phyloP scores from a whole-genome alignment of 2,329 filamentous ascomycete genomes.

The Rosellinia necatrix region DNA sequence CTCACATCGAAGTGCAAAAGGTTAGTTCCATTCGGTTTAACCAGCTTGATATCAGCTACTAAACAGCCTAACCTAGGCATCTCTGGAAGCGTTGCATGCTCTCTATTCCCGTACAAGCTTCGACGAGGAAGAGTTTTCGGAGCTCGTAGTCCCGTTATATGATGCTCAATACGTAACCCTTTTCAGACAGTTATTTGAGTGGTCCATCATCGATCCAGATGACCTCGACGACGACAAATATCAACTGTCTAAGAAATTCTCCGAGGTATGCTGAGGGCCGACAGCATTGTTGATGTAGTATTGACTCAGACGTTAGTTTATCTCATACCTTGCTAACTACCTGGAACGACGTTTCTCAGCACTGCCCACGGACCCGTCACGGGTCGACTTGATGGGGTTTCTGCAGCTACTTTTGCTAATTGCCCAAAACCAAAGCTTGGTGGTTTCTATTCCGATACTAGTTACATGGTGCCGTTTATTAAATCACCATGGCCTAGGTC shows the following conservation, averaged over 20 bases:
- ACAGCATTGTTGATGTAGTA: not conserved
- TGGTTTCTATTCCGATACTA: conserved; percentile 90
- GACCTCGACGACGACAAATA: conserved; percentile 93
- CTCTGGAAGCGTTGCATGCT: conserved; percentile 81
- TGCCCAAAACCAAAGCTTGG: conserved; percentile 82
- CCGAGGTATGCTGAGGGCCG: conserved; percentile 67
- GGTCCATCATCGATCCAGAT: conserved; percentile 77
- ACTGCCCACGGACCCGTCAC: conserved; percentile 58
- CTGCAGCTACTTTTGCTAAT: conserved; percentile 79
- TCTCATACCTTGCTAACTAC: conserved; percentile 83
- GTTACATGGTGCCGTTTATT: conserved; percentile 88
- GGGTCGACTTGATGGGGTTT: conserved; percentile 72
- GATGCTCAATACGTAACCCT: conserved; percentile 71
- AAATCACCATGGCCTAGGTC: conserved; percentile 69
- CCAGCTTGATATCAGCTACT: conserved; percentile 1
- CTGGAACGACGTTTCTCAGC: conserved; percentile 76
- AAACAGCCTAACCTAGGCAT: conserved; percentile 62
- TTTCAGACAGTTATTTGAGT: conserved; percentile 75
- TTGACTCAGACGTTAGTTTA: conserved; percentile 59
- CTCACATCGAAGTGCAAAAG: conserved; percentile 75
- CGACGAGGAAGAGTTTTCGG: conserved; percentile 75
- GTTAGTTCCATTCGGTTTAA: conserved; percentile 50
- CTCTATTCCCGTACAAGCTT: conserved; percentile 78
- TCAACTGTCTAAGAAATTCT: conserved; percentile 88
- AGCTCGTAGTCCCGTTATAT: conserved; percentile 80